Percentiles rank a stretch among this genome's conserved stretches.
Conservation (phyloP, 148 eudicot genomes). For the Cornus florida region DNA sequence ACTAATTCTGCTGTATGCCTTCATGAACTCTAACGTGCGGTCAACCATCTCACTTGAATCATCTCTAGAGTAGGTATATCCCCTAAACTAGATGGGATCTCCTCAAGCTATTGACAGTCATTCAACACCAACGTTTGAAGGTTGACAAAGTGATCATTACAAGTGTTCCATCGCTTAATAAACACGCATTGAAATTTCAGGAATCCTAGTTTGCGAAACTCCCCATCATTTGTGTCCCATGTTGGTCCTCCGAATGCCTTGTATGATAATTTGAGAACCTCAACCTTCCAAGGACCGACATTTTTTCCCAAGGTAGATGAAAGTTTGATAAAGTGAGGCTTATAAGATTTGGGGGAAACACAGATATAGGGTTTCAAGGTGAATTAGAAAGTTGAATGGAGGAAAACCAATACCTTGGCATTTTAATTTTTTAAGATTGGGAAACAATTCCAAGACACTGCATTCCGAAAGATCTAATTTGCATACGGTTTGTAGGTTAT, state of each 20-base stretch:
- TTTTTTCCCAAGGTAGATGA: conserved; percentile 16
- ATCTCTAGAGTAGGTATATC: no score
- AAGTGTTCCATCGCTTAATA: no score
- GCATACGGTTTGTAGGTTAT: conserved; percentile 10
- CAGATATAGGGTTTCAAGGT: conserved; percentile 15
- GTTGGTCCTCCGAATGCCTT: not conserved
- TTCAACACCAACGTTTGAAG: no score
- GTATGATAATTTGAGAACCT: conserved; percentile 4
- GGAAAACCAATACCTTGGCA: conserved; percentile 2
- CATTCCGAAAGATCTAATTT: not conserved
- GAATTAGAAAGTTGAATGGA: conserved; percentile 5
- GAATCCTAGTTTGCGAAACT: no score
- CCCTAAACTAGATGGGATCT: no score
- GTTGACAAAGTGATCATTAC: no score
- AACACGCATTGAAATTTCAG: no score
- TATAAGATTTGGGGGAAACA: conserved; percentile 15
- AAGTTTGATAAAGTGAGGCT: conserved; percentile 12
- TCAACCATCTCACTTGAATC: no score
- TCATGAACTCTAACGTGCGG: no score
- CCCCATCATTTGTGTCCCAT: no score
- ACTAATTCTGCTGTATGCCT: no score
- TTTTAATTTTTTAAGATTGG: conserved; percentile 17
- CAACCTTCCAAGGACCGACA: conserved; percentile 18
- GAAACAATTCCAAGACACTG: not conserved
- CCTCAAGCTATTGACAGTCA: no score